Base-by-base conservation (phyloP, 2,329 filamentous ascomycete genomes). In the Elsinoe australis region DNA sequence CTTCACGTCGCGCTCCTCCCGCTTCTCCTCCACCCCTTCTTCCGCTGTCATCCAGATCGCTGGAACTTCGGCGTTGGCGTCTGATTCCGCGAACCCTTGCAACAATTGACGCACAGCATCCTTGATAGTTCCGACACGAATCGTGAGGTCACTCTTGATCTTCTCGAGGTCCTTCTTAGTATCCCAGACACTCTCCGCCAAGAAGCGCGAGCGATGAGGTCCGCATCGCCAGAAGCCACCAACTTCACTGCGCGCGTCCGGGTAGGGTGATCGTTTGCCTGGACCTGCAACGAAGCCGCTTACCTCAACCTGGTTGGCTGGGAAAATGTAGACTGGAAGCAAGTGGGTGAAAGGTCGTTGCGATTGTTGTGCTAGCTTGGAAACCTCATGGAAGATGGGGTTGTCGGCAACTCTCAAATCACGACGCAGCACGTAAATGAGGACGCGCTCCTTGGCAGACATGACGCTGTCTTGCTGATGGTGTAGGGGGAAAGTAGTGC, bases 331-430 rank as follows among this genome's bases (percentile, higher is more conserved):
- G 32, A 87, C 65, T 5, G 85, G 85, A 1, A 90, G 69, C 1
- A 89, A 61, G 59, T 89, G 83, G 1, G 82, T 85, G 65, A 63
- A 61, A 51, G 67, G 63, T 24, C 59, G 59, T 53, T 70, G 55
- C 15, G 63, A 54, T 67, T 77, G 51, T 67, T 67, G 42, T 75
- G 68, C 57, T 65, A 73, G 53, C n/a, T 62, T 61, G 19, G 68
- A 64, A 5, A 74, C 64, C 51, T 73, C 69, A 59, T 86, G 72
- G 15, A 90, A 73, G 33, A 88, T 72, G 0, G 84, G 84, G 58
- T 89, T 89, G 64, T 90, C 85, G 21, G 76, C 71, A 19, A 85
- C 70, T 52, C 86, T 81, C 15, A 88, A 71, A 61, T 90, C 86
- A 55, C 81, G 78, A 35, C 85, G 78, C 28, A 89, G 64, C 17